These are phyloP conservation scores for Croton setiger DNA, from an alignment of 441 rosid genomes.

Conservation along the genomic window DNA sequence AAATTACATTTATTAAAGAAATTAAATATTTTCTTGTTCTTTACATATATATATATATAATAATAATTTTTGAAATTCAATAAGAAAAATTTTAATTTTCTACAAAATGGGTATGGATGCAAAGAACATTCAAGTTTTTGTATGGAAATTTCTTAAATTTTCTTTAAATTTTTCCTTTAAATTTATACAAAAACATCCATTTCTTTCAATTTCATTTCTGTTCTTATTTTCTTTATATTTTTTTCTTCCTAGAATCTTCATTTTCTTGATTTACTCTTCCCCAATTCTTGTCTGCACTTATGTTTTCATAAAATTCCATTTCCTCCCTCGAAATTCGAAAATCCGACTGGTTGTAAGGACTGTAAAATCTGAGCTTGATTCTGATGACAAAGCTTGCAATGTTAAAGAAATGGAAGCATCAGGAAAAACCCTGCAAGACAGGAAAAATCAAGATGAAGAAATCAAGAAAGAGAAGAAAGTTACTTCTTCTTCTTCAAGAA, in stretches of 20 bases:
- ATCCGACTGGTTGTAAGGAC: constrained; percentile 19
- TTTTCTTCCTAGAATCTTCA: constrained; percentile 56
- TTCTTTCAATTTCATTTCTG: constrained; percentile 32
- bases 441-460: constrained; percentile 20
- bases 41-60: constrained; percentile 5
- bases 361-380: constrained; percentile 10
- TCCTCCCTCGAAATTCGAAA: constrained; percentile 4
- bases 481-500: constrained; percentile 1
- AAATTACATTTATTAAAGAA: too few relatives aligned
- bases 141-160: constrained; percentile 36
- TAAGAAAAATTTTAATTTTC: not conserved
- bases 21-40: constrained; percentile 4
- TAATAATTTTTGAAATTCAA: too few relatives aligned
- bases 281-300: constrained; percentile 41
- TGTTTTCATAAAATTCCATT: constrained; percentile 31
- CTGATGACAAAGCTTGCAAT: constrained; percentile 24
- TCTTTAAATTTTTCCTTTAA: constrained; percentile 30
- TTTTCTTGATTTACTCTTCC: constrained; percentile 42
- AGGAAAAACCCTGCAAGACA: constrained; percentile 25
- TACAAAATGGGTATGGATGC: constrained; percentile 56
- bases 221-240: constrained; percentile 39
- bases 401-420: constrained; percentile 32
- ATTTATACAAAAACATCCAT: constrained; percentile 47
- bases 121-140: constrained; percentile 31
- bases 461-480: not conserved